Base-by-base conservation (phyloP, 1,139 yeast species). In the Geotrichum australiense region DNA sequence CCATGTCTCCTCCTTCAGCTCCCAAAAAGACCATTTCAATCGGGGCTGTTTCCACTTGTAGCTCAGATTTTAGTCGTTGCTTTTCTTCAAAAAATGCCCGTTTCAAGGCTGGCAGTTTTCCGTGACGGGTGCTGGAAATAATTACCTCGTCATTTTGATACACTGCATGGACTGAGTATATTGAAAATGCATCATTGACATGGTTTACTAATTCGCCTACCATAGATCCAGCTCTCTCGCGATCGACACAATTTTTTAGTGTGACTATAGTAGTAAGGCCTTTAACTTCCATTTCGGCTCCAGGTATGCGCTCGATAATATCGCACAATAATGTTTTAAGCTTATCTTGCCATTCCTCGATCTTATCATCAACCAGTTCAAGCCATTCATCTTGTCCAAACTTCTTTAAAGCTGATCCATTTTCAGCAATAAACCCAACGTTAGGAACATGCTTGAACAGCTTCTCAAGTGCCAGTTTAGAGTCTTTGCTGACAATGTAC, bases 131-230 rank as follows among this genome's bases (percentile, higher is more conserved):
- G 34, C 52, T 51, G 7, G 53, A 47, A 28, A 57, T 53, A 14
- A 52, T 49, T 4, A 57, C 50, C 35, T 45, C 50, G 50, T 76
- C 74, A 48, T 80, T 76, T 43, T 80, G 74, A 40, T 84, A 69
- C 20, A 83, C 75, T 2, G 96, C 96, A 60, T 86, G 95, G 6
- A 87, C 70, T 23, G 80, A 81, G 39, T 71, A 75, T 8, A 39
- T 66, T 14, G 74, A 73, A 57, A 78, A 85, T 21, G 81, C 65
- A 28, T 82, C 93, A 61, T 89, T 87, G 45, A 89, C 77, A 58
- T 87, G 91, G 29, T 87, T 80, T 42, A 87, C 80, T 46, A 84
- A 73, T 53, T 87, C 96, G 35, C 96, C 96, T 65, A 86, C 74
- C 12, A 80, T 72, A 41, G 78, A 72, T 31, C 73, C 64, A 37